Percentiles rank a stretch among this genome's conserved stretches.
Conservation (phyloP, 2,329 filamentous ascomycete species). For the Blastomyces parvus region DNA sequence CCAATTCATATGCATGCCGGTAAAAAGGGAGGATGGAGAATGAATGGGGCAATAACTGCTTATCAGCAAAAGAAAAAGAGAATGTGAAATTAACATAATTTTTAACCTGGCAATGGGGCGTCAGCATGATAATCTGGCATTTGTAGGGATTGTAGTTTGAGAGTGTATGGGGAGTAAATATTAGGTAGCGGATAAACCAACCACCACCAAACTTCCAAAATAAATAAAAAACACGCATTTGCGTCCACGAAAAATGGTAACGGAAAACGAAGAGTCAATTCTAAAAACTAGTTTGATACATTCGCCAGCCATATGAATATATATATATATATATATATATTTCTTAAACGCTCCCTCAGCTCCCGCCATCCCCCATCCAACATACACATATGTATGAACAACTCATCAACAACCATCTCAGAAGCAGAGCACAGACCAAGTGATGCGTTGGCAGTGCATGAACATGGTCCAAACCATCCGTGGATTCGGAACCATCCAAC, state of each 20-base stretch:
- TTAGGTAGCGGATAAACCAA: too few species aligned
- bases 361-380: background rate
- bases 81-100: background rate
- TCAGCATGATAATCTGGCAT: too few species aligned
- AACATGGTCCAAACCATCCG: too few species aligned
- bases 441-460: conserved; percentile 21
- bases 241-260: too few species aligned
- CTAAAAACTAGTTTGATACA: too few species aligned
- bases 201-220: too few species aligned
- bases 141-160: too few species aligned
- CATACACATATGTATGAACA: background rate
- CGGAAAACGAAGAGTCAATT: too few species aligned
- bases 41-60: background rate
- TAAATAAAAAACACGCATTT: too few species aligned
- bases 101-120: background rate
- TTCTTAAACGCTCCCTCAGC: background rate
- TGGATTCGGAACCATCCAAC: too few species aligned
- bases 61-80: background rate
- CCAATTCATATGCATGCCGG: background rate
- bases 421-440: conserved; percentile 15
- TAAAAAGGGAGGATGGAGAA: background rate
- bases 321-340: background rate
- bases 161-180: too few species aligned
- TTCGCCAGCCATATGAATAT: too few species aligned
- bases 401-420: background rate